Base-by-base conservation (phyloP, 129 eudicot species). In the Tagetes erecta region DNA sequence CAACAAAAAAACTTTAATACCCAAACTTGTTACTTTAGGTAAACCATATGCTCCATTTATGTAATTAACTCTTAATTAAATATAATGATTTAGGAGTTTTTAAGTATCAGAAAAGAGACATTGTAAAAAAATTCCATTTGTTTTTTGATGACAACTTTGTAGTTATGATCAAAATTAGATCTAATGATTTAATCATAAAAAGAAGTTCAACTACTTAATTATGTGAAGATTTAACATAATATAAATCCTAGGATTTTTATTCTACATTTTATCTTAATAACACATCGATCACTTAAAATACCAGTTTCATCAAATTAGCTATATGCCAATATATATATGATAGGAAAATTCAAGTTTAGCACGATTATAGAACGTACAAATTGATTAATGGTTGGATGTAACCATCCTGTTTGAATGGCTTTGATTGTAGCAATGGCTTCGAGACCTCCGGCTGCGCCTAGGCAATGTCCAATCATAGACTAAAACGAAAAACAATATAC, bases 381-480 rank as follows among this genome's bases (percentile, higher is more conserved):
- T 83, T 93, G 98, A 71, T 93, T 93, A 33, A 93, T 93, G 13
- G 92, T 76, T 11, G 98, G 98, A 80, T 93, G 98, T 76, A 93
- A 64, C 98, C 98, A 93, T 76, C 96, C 97, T 3, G 97, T 90
- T 39, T 91, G 87, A 64, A 88, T 81, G 80, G 97, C 98, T 85
- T 90, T 93, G 41, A 93, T 71, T 2, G 91, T 81, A 31, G 97
- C 98, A 37, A 93, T 93, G 73, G 98, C 98, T 88, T 93, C 98
- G 78, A 92, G 62, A 74, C 98, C 96, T 58, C 98, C 98, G 31
- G 96, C 98, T 82, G 98, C 98, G 78, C 98, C 98, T 50, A 92
- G 88, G 82, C 95, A 92, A 81, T 92, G 98, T 57, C 98, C 98
- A 52, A 92, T 92, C 96, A 92, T 92, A 42, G 98, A 92, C 98